Evolutionary conservation across 352 stramenopile genomes (phyloP).

Genomic region (Saprolegnia diclina): DNA sequence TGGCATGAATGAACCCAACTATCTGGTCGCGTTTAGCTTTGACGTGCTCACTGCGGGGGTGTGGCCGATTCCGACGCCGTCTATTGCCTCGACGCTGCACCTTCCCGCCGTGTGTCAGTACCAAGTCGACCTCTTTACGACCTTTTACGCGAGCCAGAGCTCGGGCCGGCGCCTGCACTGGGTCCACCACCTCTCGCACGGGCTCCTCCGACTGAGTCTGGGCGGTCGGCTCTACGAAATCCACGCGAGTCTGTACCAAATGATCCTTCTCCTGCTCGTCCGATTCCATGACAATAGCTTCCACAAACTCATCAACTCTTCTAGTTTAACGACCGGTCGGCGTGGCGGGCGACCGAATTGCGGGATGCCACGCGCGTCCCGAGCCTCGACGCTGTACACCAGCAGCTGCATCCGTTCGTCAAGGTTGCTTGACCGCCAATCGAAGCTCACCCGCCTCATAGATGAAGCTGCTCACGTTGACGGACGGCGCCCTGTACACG

Average conservation of each 20-base stretch:
- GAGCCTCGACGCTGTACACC: conserved; percentile 41
- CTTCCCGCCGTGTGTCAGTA: conserved; percentile 51
- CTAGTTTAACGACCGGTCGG: conserved; percentile 58
- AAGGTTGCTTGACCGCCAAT: conserved; percentile 40
- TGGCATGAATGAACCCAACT: conserved; percentile 31
- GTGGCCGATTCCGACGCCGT: conserved; percentile 74
- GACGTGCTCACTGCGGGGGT: conserved; percentile 77
- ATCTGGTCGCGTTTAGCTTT: conserved; percentile 45
- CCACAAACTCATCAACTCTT: neutral
- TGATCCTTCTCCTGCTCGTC: conserved; percentile 71
- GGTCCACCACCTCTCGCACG: conserved; percentile 73
- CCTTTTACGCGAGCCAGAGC: conserved; percentile 73
- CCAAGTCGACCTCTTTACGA: conserved; percentile 68
- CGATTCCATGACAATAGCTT: conserved; percentile 2
- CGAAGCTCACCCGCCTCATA: conserved; percentile 14
- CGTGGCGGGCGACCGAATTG: conserved; percentile 32
- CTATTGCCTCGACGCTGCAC: conserved; percentile 43
- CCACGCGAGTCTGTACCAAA: conserved; percentile 78
- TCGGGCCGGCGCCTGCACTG: conserved; percentile 72
- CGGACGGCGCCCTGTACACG: conserved; percentile 32
- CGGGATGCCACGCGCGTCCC: conserved; percentile 51
- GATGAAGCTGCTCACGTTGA: conserved; percentile 39
- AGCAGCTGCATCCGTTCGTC: conserved; percentile 64
- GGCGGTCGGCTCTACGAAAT: conserved; percentile 79
- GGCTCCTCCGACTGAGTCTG: conserved; percentile 56